These are phyloP conservation scores for Prunus campanulata DNA, from an alignment of 306 rosid genomes.

Conservation along the genomic window DNA sequence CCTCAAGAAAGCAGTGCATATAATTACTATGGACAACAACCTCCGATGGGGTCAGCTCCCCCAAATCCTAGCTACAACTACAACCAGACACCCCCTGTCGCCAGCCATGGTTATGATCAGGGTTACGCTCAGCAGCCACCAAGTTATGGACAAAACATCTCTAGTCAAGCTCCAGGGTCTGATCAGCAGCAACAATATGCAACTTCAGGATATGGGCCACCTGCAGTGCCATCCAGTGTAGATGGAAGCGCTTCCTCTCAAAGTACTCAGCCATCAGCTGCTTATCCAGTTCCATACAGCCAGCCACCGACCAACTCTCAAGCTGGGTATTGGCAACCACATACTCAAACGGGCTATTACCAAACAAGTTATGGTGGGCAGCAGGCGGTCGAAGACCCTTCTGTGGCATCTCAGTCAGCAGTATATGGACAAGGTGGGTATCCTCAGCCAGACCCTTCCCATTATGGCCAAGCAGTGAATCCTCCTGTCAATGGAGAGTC, in stretches of 20 bases:
- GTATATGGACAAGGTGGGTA: constrained; percentile 36
- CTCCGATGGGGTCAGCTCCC: constrained; percentile 33
- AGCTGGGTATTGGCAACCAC: constrained; percentile 46
- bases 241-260: constrained; percentile 32
- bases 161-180: constrained; percentile 27
- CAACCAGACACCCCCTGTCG: constrained; percentile 18
- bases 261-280: constrained; percentile 25
- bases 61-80: constrained; percentile 25
- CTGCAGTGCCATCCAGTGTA: constrained; percentile 21
- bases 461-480: constrained; percentile 21
- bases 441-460: constrained; percentile 28
- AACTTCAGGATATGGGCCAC: constrained; percentile 31
- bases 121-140: constrained; percentile 41
- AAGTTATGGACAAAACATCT: constrained; percentile 28
- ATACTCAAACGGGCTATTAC: constrained; percentile 35
- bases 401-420: constrained; percentile 17
- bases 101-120: constrained; percentile 37
- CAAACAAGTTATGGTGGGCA: constrained; percentile 32
- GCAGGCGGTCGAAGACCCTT: constrained; percentile 27
- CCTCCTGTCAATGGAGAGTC: constrained; percentile 14
- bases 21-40: constrained; percentile 41
- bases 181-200: constrained; percentile 29
- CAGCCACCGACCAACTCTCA: constrained; percentile 27
- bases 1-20: constrained; percentile 42
- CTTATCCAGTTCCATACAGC: constrained; percentile 25